Percentiles rank a stretch among this genome's conserved stretches.
Evolutionary conservation across 371 early-diverging fungal genomes (phyloP).

Genomic region (Dinochytrium kinnereticum): DNA sequence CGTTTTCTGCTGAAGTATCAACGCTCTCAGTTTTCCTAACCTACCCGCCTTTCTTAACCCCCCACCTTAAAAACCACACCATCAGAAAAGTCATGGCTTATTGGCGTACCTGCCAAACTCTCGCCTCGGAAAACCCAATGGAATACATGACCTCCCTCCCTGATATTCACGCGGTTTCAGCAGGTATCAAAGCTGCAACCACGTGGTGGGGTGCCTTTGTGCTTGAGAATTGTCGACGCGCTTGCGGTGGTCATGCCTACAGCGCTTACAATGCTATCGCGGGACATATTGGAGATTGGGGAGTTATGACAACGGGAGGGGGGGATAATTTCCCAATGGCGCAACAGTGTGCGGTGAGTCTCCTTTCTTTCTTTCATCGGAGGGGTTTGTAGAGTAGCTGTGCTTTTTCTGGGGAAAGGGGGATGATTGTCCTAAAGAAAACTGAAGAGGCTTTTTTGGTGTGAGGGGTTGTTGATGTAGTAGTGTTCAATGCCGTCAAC

Average conservation of each 20-base stretch:
- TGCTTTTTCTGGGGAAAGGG: no score
- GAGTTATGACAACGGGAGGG: constrained; percentile 73
- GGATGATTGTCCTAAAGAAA: no score
- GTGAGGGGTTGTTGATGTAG: no score
- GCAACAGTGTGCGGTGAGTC: constrained; percentile 59
- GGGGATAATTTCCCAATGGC: constrained; percentile 73
- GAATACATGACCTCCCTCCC: constrained; percentile 62
- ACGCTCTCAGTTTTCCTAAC: no score
- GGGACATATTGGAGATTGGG: constrained; percentile 67
- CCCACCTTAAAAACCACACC: no score
- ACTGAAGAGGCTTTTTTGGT: no score
- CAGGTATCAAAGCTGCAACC: constrained; percentile 81
- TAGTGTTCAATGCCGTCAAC: no score
- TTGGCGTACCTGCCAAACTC: constrained; percentile 54
- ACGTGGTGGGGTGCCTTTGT: constrained; percentile 75
- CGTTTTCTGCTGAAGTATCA: no score
- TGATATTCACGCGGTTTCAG: constrained; percentile 84
- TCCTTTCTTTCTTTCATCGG: background rate
- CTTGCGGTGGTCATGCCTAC: constrained; percentile 87
- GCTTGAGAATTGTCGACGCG: constrained; percentile 79
- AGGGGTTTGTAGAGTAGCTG: no score
- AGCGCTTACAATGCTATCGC: constrained; percentile 72
- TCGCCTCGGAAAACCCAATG: constrained; percentile 64
- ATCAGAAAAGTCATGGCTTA: constrained; percentile 44
- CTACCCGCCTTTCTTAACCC: background rate